Percentiles rank a stretch among this genome's conserved stretches.
Conservation (phyloP, 768 basidiomycete species). For the Suillus plorans region DNA sequence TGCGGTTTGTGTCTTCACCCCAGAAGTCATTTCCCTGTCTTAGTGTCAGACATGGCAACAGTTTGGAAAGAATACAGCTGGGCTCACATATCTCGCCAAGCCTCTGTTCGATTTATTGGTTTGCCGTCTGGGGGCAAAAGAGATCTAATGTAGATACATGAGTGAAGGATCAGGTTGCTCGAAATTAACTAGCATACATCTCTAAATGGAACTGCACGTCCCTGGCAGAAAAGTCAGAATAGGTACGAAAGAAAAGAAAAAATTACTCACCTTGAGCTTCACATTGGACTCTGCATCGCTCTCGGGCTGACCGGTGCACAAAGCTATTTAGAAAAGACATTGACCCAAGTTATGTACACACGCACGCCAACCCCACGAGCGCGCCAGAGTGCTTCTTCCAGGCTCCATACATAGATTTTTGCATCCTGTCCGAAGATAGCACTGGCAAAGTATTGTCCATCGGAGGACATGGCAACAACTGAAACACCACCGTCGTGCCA, state of each 20-base stretch:
- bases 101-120: neutral
- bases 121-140: neutral
- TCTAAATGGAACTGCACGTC: neutral
- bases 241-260: neutral
- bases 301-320: too few relatives aligned
- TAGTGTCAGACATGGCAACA: neutral
- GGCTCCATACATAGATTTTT: slow-evolving; percentile 79
- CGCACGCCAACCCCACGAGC: neutral
- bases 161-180: neutral
- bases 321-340: neutral
- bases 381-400: slow-evolving; percentile 29
- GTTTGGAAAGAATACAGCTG: neutral
- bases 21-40: neutral
- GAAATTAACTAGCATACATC: neutral
- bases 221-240: neutral
- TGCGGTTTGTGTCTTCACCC: neutral
- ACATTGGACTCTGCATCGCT: too few relatives aligned
- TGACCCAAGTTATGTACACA: neutral
- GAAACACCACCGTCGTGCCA: slow-evolving; percentile 84
- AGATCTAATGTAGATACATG: neutral
- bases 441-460: slow-evolving; percentile 71
- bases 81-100: neutral
- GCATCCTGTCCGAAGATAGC: slow-evolving; percentile 66
- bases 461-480: slow-evolving; percentile 71
- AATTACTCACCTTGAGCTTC: neutral